A percentile compares a stretch with the other conserved stretches of the same genome.
Conservation (phyloP, 169 alveolate genomes). For the Amoebophrya sp. region DNA sequence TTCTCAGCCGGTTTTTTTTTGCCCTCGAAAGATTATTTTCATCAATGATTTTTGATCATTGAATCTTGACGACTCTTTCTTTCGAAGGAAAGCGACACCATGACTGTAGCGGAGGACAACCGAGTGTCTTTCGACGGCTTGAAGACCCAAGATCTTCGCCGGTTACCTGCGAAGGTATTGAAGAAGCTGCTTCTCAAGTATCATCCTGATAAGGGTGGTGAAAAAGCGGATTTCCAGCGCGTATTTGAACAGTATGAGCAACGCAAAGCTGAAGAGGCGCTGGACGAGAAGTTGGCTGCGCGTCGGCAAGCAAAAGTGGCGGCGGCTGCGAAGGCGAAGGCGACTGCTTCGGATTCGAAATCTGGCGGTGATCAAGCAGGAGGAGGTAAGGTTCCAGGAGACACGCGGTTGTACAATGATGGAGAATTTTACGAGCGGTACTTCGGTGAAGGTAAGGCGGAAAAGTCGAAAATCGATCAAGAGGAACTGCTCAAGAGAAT, state of each 20-base stretch:
- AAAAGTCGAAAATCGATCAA: neutral
- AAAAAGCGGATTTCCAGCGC: neutral
- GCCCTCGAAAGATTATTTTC: too few species aligned
- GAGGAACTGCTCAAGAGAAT: neutral
- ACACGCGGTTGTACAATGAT: neutral
- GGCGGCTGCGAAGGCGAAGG: too few species aligned
- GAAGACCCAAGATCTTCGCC: neutral
- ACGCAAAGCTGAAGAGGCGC: neutral
- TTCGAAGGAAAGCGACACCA: too few species aligned
- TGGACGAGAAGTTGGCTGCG: neutral
- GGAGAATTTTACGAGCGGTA: neutral
- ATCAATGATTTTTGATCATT: too few species aligned
- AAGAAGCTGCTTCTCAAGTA: neutral
- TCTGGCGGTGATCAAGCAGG: too few species aligned
- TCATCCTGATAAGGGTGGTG: constrained; percentile 1
- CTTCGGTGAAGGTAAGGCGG: neutral
- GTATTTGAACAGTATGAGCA: neutral
- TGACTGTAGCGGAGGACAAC: too few species aligned
- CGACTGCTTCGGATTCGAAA: too few species aligned
- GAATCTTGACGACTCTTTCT: too few species aligned
- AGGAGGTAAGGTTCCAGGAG: too few species aligned
- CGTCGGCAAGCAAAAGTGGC: too few species aligned
- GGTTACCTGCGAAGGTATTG: neutral
- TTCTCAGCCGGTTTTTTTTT: too few species aligned
- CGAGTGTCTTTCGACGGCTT: too few species aligned